These are phyloP conservation scores for Ascochyta pisi DNA, from an alignment of 2,329 filamentous ascomycete genomes.

Conservation along the genomic window DNA sequence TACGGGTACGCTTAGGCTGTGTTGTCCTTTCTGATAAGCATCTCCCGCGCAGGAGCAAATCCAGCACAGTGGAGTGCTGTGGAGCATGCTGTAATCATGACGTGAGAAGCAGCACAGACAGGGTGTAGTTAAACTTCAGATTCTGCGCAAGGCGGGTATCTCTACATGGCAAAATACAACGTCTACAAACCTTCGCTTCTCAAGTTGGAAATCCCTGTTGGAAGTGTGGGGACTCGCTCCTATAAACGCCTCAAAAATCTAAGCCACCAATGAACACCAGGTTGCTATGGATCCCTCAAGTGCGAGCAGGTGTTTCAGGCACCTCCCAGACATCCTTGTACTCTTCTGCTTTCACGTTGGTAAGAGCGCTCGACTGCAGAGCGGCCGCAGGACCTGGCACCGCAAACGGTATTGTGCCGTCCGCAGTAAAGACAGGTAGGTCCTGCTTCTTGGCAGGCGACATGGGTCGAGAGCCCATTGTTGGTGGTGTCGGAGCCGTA, in stretches of 20 bases:
- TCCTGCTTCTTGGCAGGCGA: constrained; percentile 48
- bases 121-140: neutral
- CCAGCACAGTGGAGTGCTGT: neutral
- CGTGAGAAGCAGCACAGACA: neutral
- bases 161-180: constrained; percentile 7
- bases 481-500: constrained; percentile 12
- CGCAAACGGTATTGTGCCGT: constrained; percentile 46
- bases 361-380: neutral
- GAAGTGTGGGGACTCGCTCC: constrained; percentile 3
- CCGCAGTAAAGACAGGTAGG: constrained; percentile 58
- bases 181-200: neutral
- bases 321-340: constrained; percentile 53
- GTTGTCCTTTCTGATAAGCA: neutral
- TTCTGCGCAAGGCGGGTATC: constrained; percentile 16
- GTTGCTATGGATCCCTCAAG: constrained; percentile 1
- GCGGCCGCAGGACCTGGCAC: neutral
- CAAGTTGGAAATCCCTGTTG: neutral
- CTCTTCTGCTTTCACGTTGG: constrained; percentile 14
- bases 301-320: constrained; percentile 51
- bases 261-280: constrained; percentile 12
- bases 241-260: constrained; percentile 2
- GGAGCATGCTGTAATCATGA: neutral
- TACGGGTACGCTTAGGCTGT: neutral
- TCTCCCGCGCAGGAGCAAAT: too few relatives aligned
- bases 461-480: constrained; percentile 23